These are phyloP conservation scores for Nicotiana obtusifolia DNA, from an alignment of 257 asterid species.

Conservation along the genomic window DNA sequence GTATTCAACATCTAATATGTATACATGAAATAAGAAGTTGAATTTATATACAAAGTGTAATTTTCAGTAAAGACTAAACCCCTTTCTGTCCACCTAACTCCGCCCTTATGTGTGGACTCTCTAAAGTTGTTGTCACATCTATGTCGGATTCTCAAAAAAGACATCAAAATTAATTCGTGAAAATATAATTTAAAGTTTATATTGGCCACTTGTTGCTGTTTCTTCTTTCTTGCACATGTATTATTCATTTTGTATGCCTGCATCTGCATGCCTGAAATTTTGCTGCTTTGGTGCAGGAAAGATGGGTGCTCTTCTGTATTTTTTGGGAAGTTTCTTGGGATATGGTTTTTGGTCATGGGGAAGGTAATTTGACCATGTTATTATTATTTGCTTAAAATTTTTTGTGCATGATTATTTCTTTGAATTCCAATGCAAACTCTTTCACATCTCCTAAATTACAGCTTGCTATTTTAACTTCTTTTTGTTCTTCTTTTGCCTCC, in stretches of 20 bases:
- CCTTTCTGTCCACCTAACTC: too few species aligned
- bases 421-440: constrained; percentile 12
- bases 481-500: neutral
- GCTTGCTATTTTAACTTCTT: neutral
- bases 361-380: constrained; percentile 11
- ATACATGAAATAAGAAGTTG: too few species aligned
- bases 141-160: neutral
- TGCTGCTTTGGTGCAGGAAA: constrained; percentile 4
- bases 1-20: too few species aligned
- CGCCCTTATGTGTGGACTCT: too few species aligned
- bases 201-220: neutral
- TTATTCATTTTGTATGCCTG: constrained; percentile 13
- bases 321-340: constrained; percentile 3
- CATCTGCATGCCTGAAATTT: constrained; percentile 4
- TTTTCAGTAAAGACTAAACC: too few species aligned
- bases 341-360: constrained; percentile 3
- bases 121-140: too few species aligned
- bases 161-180: neutral
- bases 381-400: neutral
- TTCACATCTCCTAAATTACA: neutral
- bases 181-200: neutral
- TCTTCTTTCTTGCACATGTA: neutral
- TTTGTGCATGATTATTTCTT: neutral
- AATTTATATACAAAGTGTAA: too few species aligned
- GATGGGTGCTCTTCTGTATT: neutral